Conservation (phyloP, 2,329 filamentous ascomycete genomes). For the Chaetomiaceae sp. region DNA sequence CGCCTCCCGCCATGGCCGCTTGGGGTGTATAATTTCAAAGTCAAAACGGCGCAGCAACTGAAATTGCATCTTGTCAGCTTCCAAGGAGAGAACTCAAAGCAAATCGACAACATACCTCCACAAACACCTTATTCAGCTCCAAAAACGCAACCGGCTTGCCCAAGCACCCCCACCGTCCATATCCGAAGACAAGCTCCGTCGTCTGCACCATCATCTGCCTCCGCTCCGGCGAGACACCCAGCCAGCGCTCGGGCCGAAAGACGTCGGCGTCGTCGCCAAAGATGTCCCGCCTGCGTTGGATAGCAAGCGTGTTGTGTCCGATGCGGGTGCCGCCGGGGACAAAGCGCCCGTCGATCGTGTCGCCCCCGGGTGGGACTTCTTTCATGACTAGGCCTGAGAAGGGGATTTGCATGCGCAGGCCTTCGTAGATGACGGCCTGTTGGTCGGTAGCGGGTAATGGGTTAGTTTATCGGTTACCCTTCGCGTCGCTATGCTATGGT, state of each 20-base stretch:
- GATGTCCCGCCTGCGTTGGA: conserved; percentile 21
- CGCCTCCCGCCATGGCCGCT: conserved; percentile 20
- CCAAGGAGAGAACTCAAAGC: not conserved
- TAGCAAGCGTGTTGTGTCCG: conserved; percentile 11
- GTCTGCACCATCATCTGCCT: conserved; percentile 4
- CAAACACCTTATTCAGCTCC: conserved; percentile 39
- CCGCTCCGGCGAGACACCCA: conserved; percentile 28
- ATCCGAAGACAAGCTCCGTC: conserved; percentile 37
- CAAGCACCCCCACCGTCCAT: conserved; percentile 37
- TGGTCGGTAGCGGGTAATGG: no score
- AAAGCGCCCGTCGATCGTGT: conserved; percentile 26
- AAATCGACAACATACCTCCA: conserved; percentile 34
- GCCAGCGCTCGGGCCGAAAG: conserved; percentile 45
- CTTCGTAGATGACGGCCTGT: conserved; percentile 28
- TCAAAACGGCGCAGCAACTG: conserved; percentile 26
- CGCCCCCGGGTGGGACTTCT: conserved; percentile 26
- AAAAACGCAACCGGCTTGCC: conserved; percentile 40
- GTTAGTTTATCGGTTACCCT: no score
- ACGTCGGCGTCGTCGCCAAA: conserved; percentile 37
- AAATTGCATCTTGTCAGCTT: not conserved
- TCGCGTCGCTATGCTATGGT: not conserved
- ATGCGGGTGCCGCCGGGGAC: conserved; percentile 7
- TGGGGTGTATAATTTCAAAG: conserved; percentile 29
- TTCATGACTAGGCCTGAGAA: conserved; percentile 18
- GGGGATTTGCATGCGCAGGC: conserved; percentile 23